phyloP scores from a whole-genome alignment of 2,329 filamentous ascomycete genomes.

The Cercospora brassicicola region DNA sequence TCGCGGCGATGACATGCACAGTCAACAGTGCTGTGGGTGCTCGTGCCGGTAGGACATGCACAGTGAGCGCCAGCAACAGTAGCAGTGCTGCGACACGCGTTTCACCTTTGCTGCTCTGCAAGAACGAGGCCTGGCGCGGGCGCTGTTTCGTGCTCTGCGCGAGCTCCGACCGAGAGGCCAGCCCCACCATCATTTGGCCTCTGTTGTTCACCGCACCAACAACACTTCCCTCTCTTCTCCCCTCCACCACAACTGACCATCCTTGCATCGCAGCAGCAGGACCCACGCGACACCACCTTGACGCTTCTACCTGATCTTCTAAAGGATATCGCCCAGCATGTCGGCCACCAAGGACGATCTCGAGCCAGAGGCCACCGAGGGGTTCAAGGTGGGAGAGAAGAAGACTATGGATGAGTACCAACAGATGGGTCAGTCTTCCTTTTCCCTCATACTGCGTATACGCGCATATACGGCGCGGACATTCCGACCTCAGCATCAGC shows the following conservation, averaged over 20 bases:
- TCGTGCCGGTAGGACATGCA: background rate
- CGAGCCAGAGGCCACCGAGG: conserved; percentile 81
- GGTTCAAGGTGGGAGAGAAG: conserved; percentile 98
- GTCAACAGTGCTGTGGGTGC: background rate
- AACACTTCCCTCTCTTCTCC: background rate
- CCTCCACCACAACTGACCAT: background rate
- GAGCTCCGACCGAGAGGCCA: background rate
- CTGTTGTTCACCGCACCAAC: background rate
- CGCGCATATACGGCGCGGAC: background rate
- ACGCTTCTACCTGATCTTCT: background rate
- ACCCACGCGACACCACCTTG: background rate
- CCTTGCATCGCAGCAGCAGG: background rate
- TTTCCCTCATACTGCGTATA: background rate
- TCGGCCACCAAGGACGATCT: conserved; percentile 67
- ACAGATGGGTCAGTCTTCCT: conserved; percentile 62
- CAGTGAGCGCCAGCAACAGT: background rate
- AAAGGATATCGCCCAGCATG: conserved; percentile 30
- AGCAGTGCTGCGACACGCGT: background rate
- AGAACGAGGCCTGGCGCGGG: background rate
- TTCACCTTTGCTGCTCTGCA: background rate
- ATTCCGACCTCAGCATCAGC: background rate
- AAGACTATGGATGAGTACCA: conserved; percentile 95
- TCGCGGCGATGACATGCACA: background rate
- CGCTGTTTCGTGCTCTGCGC: background rate
- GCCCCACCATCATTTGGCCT: background rate